Percentiles rank a stretch among this genome's conserved stretches.
These are phyloP conservation scores for Acmispon strigosus DNA, from an alignment of 306 rosid genomes.

Conservation along the genomic window DNA sequence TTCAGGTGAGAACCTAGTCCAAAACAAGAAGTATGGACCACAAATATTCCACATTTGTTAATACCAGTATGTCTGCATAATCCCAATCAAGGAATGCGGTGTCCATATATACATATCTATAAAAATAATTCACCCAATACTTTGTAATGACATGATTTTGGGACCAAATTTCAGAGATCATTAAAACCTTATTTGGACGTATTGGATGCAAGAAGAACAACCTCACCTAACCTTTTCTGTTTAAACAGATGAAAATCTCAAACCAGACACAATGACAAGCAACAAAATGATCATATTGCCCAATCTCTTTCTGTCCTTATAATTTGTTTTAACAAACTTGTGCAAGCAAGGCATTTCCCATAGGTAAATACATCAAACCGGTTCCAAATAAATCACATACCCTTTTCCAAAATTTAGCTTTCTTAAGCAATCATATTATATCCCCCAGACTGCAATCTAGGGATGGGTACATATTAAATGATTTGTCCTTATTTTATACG, in stretches of 20 bases:
- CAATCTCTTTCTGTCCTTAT: slow-evolving; percentile 14
- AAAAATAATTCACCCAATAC: background rate
- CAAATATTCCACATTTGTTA: slow-evolving; percentile 29
- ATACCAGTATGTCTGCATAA: slow-evolving; percentile 27
- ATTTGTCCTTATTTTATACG: background rate
- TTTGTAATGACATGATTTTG: slow-evolving; percentile 15
- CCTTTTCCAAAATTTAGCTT: background rate
- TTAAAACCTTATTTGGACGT: slow-evolving; percentile 28
- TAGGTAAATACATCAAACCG: background rate
- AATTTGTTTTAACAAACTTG: slow-evolving; percentile 26
- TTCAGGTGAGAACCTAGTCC: slow-evolving; percentile 34
- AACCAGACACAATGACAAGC: slow-evolving; percentile 18
- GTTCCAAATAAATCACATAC: background rate
- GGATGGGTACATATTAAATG: background rate
- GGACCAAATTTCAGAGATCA: slow-evolving; percentile 31
- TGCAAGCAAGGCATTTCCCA: slow-evolving; percentile 10
- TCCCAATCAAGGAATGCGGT: slow-evolving; percentile 24
- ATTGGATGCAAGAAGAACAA: slow-evolving; percentile 10
- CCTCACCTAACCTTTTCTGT: background rate
- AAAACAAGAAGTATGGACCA: slow-evolving; percentile 35
- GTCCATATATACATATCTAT: slow-evolving; percentile 7
- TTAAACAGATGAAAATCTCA: slow-evolving; percentile 12
- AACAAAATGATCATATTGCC: background rate
- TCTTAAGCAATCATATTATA: background rate
- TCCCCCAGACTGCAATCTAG: background rate